phyloP scores from a whole-genome alignment of 1,139 yeast genomes.

The Arxiozyma heterogenica region DNA sequence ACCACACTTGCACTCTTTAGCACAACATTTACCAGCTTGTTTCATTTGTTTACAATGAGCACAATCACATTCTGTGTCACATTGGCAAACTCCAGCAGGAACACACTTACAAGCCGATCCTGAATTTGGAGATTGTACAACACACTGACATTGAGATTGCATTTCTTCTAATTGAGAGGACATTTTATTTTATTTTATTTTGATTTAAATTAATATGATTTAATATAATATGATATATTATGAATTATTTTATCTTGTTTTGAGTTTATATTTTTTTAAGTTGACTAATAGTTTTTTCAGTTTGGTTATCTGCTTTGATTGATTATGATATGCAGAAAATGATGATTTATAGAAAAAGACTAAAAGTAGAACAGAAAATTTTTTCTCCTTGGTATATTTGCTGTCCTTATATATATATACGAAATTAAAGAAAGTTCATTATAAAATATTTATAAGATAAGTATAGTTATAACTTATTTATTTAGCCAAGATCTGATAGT shows the following conservation, averaged over 20 bases:
- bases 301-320: background rate
- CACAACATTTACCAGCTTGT: too few relatives aligned
- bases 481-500: background rate
- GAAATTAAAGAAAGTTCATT: too few relatives aligned
- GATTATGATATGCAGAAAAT: background rate
- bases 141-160: conserved; percentile 4
- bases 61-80: too few relatives aligned
- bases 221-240: too few relatives aligned
- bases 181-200: background rate
- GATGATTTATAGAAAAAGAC: background rate
- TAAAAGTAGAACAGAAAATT: background rate
- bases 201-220: too few relatives aligned
- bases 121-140: background rate
- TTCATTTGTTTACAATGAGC: background rate
- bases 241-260: background rate
- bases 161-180: conserved; percentile 3
- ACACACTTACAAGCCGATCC: conserved; percentile 1
- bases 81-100: too few relatives aligned
- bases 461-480: too few relatives aligned
- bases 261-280: too few relatives aligned
- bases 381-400: too few relatives aligned
- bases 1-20: background rate
- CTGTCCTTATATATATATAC: background rate
- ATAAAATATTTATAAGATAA: too few relatives aligned
- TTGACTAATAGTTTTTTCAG: background rate